Conservation (phyloP, 2,329 filamentous ascomycete genomes). For the Paramyrothecium roridum region DNA sequence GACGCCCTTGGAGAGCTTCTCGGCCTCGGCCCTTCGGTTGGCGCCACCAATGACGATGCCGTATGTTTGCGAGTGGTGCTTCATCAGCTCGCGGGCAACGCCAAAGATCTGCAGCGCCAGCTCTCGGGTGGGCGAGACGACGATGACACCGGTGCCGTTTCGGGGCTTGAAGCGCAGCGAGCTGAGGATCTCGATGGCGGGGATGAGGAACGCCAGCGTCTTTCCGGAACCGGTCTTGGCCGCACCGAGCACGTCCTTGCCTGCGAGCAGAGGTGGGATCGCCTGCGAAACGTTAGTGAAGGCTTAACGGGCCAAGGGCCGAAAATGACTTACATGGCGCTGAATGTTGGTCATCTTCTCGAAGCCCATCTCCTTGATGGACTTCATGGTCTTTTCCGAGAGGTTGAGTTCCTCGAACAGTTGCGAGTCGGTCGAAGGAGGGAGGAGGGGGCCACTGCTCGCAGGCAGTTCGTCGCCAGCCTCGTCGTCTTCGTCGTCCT, state of each 20-base stretch:
- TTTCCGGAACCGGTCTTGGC: constrained; percentile 97
- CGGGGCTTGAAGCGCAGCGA: constrained; percentile 90
- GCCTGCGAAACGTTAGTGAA: constrained; percentile 32
- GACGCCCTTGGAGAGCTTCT: constrained; percentile 91
- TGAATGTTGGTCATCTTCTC: constrained; percentile 96
- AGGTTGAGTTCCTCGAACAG: constrained; percentile 81
- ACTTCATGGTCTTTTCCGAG: constrained; percentile 83
- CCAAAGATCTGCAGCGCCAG: constrained; percentile 94
- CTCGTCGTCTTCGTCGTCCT: constrained; percentile 25
- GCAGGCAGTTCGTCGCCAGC: constrained; percentile 28
- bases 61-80: constrained; percentile 88
- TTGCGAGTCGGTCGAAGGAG: constrained; percentile 58
- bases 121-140: constrained; percentile 91
- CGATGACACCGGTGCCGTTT: constrained; percentile 88
- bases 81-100: constrained; percentile 89
- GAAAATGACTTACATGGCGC: constrained; percentile 45
- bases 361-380: constrained; percentile 88
- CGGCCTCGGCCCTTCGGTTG: constrained; percentile 84
- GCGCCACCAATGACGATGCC: constrained; percentile 96
- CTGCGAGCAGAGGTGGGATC: constrained; percentile 84
- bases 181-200: constrained; percentile 88
- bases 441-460: constrained; percentile 44
- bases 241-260: constrained; percentile 88
- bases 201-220: constrained; percentile 91
- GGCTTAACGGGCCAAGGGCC: background rate